Base-by-base conservation (phyloP, 2,329 filamentous ascomycete genomes). In the Massarina eburnea region DNA sequence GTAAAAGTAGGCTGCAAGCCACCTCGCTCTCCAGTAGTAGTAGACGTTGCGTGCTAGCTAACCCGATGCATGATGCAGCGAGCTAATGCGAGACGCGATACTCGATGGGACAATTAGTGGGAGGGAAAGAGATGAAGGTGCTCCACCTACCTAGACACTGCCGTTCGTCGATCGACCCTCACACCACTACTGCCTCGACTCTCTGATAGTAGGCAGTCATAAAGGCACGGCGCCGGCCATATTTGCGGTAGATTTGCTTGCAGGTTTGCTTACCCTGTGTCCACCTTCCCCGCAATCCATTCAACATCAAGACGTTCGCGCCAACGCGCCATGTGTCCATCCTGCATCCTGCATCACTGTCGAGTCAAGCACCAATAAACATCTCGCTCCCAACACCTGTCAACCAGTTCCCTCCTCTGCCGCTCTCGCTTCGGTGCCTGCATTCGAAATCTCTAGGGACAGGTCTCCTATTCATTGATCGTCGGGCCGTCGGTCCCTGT, bases 401-500 rank as follows among this genome's bases (percentile, higher is more conserved):
- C 17, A 7, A 30, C 27, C 27, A 30, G 4, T 18, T 35, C n/a
- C n/a, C n/a, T n/a, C n/a, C 33, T 36, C 29, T 22, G 2, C 15
- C 18, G 32, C n/a, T 19, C 44, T 44, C 39, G 41, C 37, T 35
- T 48, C 43, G 17, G 46, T 37, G 42, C 22, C 45, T 43, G 44
- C 33, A 29, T 32, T 46, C 43, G 27, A 40, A 29, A 43, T 44
- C 42, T 41, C 48, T 41, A 49, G 41, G 42, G 40, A 43, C 44
- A 21, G 29, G 30, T 50, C 48, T 51, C 40, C 5, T n/a, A n/a
- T 20, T 21, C 29, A 45, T 50, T 51, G 48, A 50, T 41, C 45
- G 40, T 45, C 62, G 62, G 62, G 53, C 62, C 62, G 61, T 47
- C 51, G 51, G 46, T 49, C 58, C 60, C 50, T 30, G 48, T 29